A percentile compares a stretch with the other conserved stretches of the same genome.
Conservation (phyloP, 768 basidiomycete genomes). For the Polyporus arcularius region DNA sequence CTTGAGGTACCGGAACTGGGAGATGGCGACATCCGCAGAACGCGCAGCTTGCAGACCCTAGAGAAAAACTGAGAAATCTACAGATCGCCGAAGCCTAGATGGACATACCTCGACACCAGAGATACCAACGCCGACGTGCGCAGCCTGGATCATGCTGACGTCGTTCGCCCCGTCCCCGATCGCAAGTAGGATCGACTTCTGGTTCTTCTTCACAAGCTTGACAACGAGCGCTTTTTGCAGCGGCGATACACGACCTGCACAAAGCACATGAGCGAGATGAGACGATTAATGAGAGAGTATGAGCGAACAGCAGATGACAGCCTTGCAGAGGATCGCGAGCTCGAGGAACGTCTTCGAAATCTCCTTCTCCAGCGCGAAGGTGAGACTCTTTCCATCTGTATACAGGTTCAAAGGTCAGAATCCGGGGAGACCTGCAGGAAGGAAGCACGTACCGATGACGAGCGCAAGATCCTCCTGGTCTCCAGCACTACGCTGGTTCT, state of each 20-base stretch:
- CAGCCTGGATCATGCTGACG: slow-evolving; percentile 99
- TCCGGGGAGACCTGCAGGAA: neutral
- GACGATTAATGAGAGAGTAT: too few relatives aligned
- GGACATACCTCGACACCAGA: slow-evolving; percentile 87
- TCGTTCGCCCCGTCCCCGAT: slow-evolving; percentile 99
- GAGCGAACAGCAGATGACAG: slow-evolving; percentile 98
- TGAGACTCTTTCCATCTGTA: slow-evolving; percentile 91
- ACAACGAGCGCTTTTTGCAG: slow-evolving; percentile 97
- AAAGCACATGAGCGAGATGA: neutral
- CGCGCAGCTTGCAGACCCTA: slow-evolving; percentile 97
- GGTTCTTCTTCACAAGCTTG: slow-evolving; percentile 98
- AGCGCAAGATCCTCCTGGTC: slow-evolving; percentile 92
- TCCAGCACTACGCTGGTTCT: slow-evolving; percentile 87
- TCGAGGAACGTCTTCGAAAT: slow-evolving; percentile 89
- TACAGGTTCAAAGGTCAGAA: neutral
- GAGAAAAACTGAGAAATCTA: neutral
- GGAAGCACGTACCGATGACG: slow-evolving; percentile 70
- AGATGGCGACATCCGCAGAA: slow-evolving; percentile 96
- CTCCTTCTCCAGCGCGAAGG: slow-evolving; percentile 92
- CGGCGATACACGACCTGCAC: slow-evolving; percentile 90
- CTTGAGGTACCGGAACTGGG: slow-evolving; percentile 94
- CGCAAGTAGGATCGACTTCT: slow-evolving; percentile 89
- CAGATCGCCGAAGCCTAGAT: neutral
- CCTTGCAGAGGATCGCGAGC: slow-evolving; percentile 96
- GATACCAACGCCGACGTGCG: slow-evolving; percentile 96